Evolutionary conservation across 768 basidiomycete species (phyloP).

Genomic region (Tylopilus sp.): DNA sequence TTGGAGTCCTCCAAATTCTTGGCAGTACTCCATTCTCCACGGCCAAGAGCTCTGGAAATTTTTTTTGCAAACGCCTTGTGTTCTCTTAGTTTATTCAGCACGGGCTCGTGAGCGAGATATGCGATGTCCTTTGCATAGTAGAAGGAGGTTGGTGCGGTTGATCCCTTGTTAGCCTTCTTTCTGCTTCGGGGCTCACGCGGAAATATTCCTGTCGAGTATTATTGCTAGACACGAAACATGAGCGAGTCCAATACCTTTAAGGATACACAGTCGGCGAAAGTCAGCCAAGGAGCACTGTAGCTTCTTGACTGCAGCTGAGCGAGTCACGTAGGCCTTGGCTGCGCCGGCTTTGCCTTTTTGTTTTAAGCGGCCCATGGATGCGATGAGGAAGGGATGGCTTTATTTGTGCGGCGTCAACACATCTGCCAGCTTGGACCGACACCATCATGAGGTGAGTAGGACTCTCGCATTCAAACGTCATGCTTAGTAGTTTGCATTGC

Average conservation of each 20-base stretch:
- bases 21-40: constrained; percentile 93
- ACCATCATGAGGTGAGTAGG: constrained; percentile 31
- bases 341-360: constrained; percentile 90
- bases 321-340: constrained; percentile 87
- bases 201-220: constrained; percentile 71
- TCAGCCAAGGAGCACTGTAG: constrained; percentile 95
- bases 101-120: constrained; percentile 94
- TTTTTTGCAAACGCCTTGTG: constrained; percentile 99
- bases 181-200: constrained; percentile 91
- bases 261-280: constrained; percentile 93
- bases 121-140: constrained; percentile 98
- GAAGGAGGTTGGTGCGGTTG: constrained; percentile 94
- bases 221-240: constrained; percentile 4
- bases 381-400: constrained; percentile 9
- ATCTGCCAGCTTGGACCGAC: constrained; percentile 5
- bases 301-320: constrained; percentile 89
- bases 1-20: constrained; percentile 92
- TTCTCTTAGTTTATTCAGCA: constrained; percentile 88
- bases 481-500: constrained; percentile 7
- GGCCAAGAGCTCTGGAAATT: constrained; percentile 85
- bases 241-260: constrained; percentile 69
- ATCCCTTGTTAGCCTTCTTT: constrained; percentile 96
- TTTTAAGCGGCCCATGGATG: constrained; percentile 68
- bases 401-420: constrained; percentile 34
- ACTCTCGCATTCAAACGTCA: constrained; percentile 1